Evolutionary conservation across 345 rosid species (phyloP), one percentile per base, ranked within the genome.

Genomic region (Mangifera indica): DNA sequence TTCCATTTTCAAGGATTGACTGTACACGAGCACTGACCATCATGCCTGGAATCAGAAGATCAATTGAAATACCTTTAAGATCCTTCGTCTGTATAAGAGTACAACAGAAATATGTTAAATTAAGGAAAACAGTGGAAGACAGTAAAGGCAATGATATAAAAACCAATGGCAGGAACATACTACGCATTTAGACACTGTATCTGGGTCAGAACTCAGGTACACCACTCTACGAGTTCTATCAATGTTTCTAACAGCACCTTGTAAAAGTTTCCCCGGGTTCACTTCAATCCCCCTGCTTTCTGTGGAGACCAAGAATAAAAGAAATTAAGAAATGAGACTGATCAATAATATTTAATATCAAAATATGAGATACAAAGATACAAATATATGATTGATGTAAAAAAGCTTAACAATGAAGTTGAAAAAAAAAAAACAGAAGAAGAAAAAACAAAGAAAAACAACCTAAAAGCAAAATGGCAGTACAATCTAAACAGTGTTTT

Each of bases 11-110:
- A 69, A 95, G 92, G 57, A 91, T 89, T 20, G 99, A 87, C 80
- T 84, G 87, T 60, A 95, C 96, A 26, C 87, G 88, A 60, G 96
- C 89, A 79, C 83, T 91, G 74, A 95, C 89, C 98, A 95, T 81
- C 98, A 91, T 89, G 78, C 99, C 99, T 60, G 99, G 99, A 71
- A 82, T 70, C 61, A 95, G 97, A 83, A 89, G 92, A 83, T 95
- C 99, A 78, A 95, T 87, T 60, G 97, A 92, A 74, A 95, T 84
- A 64, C 99, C 97, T 80, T 80, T 91, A 71, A 89, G 81, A 78
- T 88, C 98, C 84, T 89, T 92, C 79, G 93, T 85, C 99, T 95
- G 87, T 37, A 72, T 45, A 79, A 57, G 77, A 67, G 66, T 21
- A 24, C 40, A 65, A 76, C 62, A 65, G 45, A 17, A 63, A 56